A percentile compares a stretch with the other conserved stretches of the same genome.
Evolutionary conservation across 768 basidiomycete species (phyloP).

Genomic region (Mycena metata): DNA sequence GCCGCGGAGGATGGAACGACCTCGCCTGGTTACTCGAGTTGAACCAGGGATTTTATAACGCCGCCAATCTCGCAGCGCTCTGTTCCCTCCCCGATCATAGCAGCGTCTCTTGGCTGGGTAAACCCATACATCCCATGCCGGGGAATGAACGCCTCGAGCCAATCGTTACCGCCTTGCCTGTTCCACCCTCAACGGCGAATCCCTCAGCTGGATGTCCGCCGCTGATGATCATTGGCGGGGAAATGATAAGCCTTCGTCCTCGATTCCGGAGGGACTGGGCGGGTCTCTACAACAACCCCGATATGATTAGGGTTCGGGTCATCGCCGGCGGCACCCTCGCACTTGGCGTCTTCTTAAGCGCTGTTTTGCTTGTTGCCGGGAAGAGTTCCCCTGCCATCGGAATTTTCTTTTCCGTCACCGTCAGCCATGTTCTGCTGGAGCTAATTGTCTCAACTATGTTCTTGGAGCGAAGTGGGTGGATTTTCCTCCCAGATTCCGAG

Average conservation of each 20-base stretch:
- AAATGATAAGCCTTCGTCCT: slow-evolving; percentile 13
- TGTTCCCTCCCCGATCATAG: slow-evolving; percentile 33
- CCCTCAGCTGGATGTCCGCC: slow-evolving; percentile 9
- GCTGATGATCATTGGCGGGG: slow-evolving; percentile 19
- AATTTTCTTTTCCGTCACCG: neutral
- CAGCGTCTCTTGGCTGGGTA: slow-evolving; percentile 38
- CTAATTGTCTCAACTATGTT: neutral
- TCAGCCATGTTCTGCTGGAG: neutral
- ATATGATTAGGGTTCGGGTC: neutral
- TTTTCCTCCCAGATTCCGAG: neutral
- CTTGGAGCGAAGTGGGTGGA: slow-evolving; percentile 1
- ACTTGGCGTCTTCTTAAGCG: neutral
- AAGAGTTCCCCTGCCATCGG: neutral
- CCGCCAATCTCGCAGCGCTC: slow-evolving; percentile 41
- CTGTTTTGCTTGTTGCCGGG: neutral
- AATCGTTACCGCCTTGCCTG: slow-evolving; percentile 41
- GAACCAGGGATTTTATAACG: slow-evolving; percentile 46
- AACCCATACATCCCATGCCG: slow-evolving; percentile 37
- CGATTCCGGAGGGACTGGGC: slow-evolving; percentile 11
- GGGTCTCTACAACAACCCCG: slow-evolving; percentile 15
- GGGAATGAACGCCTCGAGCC: slow-evolving; percentile 43
- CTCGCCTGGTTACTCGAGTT: slow-evolving; percentile 42
- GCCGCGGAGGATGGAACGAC: slow-evolving; percentile 42
- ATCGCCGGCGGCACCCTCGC: neutral
- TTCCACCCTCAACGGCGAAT: neutral